Percentiles rank a stretch among this genome's conserved stretches.
phyloP scores from a whole-genome alignment of 352 stramenopile species.

The Saprolegnia diclina region DNA sequence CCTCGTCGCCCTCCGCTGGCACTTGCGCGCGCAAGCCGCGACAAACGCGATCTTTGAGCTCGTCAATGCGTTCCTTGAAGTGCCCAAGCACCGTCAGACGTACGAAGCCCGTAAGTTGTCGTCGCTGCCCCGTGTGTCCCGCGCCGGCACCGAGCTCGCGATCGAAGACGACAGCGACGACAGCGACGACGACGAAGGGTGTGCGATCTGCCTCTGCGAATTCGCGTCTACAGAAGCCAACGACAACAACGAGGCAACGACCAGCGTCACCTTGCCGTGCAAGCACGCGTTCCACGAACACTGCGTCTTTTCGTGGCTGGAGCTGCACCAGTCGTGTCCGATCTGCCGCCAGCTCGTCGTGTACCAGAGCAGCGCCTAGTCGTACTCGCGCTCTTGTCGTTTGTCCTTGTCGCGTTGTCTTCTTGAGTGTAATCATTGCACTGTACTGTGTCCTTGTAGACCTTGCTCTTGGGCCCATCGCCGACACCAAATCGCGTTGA shows the following conservation, averaged over 20 bases:
- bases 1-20: background rate
- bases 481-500: too few species aligned
- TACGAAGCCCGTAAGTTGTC: background rate
- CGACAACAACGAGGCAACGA: slow-evolving; percentile 28
- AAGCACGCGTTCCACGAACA: slow-evolving; percentile 82
- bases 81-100: slow-evolving; percentile 3
- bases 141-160: background rate
- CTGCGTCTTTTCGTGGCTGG: slow-evolving; percentile 77
- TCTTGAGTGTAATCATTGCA: background rate
- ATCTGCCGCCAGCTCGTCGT: slow-evolving; percentile 47
- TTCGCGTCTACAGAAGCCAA: background rate
- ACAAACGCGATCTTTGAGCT: background rate
- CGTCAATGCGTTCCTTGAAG: slow-evolving; percentile 13
- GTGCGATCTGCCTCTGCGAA: slow-evolving; percentile 17
- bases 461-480: too few species aligned
- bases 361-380: background rate
- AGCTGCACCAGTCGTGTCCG: slow-evolving; percentile 69
- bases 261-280: slow-evolving; percentile 74
- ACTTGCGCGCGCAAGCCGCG: background rate
- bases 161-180: background rate
- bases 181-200: slow-evolving; percentile 1
- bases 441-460: too few species aligned
- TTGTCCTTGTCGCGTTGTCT: background rate
- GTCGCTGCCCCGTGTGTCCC: background rate
- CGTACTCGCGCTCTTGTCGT: too few species aligned